These are phyloP conservation scores for Trichosanthes cucumerina DNA, from an alignment of 306 rosid genomes.

Conservation along the genomic window DNA sequence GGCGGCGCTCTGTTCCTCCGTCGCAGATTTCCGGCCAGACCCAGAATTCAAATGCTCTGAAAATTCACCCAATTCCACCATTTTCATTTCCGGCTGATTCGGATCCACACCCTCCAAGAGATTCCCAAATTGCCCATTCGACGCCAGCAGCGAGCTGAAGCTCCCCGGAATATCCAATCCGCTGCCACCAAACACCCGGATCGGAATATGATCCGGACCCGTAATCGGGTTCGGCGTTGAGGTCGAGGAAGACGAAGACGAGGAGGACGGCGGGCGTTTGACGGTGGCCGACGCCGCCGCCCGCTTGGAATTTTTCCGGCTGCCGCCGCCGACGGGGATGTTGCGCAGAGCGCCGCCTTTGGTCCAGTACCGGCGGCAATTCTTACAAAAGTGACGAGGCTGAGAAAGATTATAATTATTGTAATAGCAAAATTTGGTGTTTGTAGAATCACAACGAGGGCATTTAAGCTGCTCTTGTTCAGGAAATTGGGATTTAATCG, in stretches of 20 bases:
- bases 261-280: slow-evolving; percentile 29
- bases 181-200: background rate
- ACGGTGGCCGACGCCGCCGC: slow-evolving; percentile 5
- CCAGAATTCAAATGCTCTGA: slow-evolving; percentile 34
- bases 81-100: slow-evolving; percentile 42
- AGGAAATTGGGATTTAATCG: slow-evolving; percentile 58
- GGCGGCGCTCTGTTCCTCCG: slow-evolving; percentile 32
- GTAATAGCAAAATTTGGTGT: slow-evolving; percentile 95
- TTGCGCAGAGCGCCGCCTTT: slow-evolving; percentile 84
- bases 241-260: slow-evolving; percentile 30
- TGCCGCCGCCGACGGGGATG: slow-evolving; percentile 91
- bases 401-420: slow-evolving; percentile 93
- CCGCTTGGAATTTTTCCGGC: slow-evolving; percentile 54
- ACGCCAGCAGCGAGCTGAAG: slow-evolving; percentile 59
- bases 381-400: slow-evolving; percentile 98
- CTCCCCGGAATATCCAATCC: slow-evolving; percentile 33
- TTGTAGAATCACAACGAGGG: slow-evolving; percentile 75
- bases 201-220: slow-evolving; percentile 23
- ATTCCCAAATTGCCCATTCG: slow-evolving; percentile 45
- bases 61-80: slow-evolving; percentile 37
- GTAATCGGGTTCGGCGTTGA: slow-evolving; percentile 10
- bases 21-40: slow-evolving; percentile 28
- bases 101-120: slow-evolving; percentile 47
- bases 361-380: slow-evolving; percentile 86
- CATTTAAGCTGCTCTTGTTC: slow-evolving; percentile 84